These are phyloP conservation scores for Neofusicoccum sp. DNA, from an alignment of 2,329 filamentous ascomycete species.

Conservation along the genomic window DNA sequence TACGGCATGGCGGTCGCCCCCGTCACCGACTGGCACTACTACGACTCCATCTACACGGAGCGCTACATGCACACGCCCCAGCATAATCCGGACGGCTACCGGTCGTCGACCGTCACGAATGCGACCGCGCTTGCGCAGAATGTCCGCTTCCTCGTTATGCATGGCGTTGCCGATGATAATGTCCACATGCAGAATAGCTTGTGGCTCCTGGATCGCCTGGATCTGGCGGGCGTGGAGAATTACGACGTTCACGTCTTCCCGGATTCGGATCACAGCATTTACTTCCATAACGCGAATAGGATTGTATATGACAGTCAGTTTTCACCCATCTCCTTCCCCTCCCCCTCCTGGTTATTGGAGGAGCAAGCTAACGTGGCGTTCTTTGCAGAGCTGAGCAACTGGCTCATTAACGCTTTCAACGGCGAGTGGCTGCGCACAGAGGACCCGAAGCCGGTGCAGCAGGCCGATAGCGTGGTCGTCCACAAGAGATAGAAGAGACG, in stretches of 20 bases:
- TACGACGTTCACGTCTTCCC: conserved; percentile 98
- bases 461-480: background rate
- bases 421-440: conserved; percentile 79
- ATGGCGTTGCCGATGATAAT: conserved; percentile 95
- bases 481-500: background rate
- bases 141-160: conserved; percentile 91
- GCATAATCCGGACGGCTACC: conserved; percentile 77
- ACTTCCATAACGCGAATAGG: conserved; percentile 87
- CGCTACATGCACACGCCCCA: conserved; percentile 96
- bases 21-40: conserved; percentile 97
- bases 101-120: conserved; percentile 72
- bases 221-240: conserved; percentile 80
- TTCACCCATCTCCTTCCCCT: background rate
- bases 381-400: conserved; percentile 71
- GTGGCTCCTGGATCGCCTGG: conserved; percentile 81
- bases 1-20: conserved; percentile 99
- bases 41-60: conserved; percentile 93
- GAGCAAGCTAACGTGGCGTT: background rate
- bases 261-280: conserved; percentile 93
- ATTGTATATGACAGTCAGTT: conserved; percentile 92
- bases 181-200: conserved; percentile 96
- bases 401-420: conserved; percentile 97
- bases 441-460: conserved; percentile 49
- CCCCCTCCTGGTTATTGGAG: background rate
- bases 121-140: conserved; percentile 71